phyloP scores from a whole-genome alignment of 225 moss, liverwort and hornwort species.

The Sphagnum tenellum region DNA sequence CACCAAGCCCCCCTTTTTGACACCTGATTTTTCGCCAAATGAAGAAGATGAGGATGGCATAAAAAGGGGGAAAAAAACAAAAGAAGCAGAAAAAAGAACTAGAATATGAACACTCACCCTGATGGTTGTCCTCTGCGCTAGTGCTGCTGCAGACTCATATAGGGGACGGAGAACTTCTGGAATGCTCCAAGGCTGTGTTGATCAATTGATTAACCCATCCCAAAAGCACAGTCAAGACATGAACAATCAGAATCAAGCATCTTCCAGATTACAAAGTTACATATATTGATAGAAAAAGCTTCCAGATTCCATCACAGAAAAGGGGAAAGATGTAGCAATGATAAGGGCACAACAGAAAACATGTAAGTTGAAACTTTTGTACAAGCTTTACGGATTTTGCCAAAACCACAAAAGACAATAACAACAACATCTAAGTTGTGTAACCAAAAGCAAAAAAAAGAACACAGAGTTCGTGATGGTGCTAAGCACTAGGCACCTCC shows the following conservation, averaged over 20 bases:
- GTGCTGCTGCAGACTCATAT: slow-evolving; percentile 87
- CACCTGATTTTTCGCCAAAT: not conserved
- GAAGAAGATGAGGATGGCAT: no score
- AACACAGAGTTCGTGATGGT: not conserved
- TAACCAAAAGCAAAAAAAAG: not conserved
- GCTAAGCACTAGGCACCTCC: slow-evolving; percentile 34
- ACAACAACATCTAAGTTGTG: not conserved
- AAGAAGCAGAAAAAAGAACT: not conserved
- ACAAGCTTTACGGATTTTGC: no score
- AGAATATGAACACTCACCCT: slow-evolving; percentile 28
- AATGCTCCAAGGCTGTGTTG: slow-evolving; percentile 83
- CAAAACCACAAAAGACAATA: not conserved
- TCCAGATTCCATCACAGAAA: not conserved
- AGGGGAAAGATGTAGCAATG: not conserved
- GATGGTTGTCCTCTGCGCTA: slow-evolving; percentile 82
- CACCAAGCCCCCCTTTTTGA: not conserved
- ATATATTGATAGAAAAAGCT: not conserved
- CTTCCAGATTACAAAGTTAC: not conserved
- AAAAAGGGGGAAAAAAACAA: not conserved
- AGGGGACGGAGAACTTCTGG: slow-evolving; percentile 91
- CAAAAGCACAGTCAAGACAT: not conserved
- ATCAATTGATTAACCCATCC: not conserved
- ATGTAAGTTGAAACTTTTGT: not conserved
- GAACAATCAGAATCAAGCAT: not conserved
- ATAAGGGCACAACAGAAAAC: not conserved